Conservation (phyloP, 306 rosid genomes). For the Rosa persica region DNA sequence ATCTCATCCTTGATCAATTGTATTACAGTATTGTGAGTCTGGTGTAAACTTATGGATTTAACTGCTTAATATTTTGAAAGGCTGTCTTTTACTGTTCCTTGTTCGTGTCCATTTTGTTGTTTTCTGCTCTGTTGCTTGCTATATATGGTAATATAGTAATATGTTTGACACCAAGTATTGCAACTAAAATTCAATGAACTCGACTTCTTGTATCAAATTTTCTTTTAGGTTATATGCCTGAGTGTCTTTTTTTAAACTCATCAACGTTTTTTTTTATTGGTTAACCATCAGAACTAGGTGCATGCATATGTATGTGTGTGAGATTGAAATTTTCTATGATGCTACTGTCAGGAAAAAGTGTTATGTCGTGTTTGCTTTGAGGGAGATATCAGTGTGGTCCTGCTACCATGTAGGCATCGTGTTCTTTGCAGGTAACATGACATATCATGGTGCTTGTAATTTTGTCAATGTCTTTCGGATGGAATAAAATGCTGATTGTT, state of each 20-base stretch:
- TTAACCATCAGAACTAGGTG: background rate
- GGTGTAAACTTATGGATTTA: conserved; percentile 18
- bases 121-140: background rate
- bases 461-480: background rate
- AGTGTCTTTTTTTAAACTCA: background rate
- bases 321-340: conserved; percentile 1
- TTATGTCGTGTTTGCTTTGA: conserved; percentile 92
- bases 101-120: background rate
- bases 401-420: conserved; percentile 93
- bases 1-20: conserved; percentile 18
- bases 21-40: conserved; percentile 3
- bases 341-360: conserved; percentile 76
- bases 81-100: background rate
- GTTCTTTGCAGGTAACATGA: conserved; percentile 77
- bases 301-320: background rate
- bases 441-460: background rate
- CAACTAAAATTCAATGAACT: background rate
- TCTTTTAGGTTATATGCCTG: background rate
- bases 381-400: conserved; percentile 81
- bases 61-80: background rate
- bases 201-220: background rate
- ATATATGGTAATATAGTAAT: background rate
- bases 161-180: background rate
- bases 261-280: background rate
- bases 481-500: conserved; percentile 16